Percentiles rank a stretch among this genome's conserved stretches.
Conservation (phyloP, 176 grass and related monocot genomes). For the Bolboschoenus planiculmis region DNA sequence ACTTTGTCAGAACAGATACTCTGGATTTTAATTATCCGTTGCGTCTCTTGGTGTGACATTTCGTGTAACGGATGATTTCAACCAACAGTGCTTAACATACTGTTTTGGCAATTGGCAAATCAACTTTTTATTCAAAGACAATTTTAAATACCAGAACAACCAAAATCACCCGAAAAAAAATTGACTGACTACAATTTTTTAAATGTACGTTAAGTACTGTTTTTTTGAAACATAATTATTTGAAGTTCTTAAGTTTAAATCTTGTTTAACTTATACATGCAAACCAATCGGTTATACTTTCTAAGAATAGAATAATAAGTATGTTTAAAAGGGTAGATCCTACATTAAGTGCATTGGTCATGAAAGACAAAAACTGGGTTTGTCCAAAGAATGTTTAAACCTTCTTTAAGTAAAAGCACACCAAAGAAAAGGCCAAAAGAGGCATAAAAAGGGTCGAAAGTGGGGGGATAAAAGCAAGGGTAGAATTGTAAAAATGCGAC, state of each 20-base stretch:
- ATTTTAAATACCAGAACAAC: not conserved
- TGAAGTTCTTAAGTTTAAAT: not conserved
- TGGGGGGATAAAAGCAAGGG: constrained; percentile 37
- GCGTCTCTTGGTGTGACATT: not conserved
- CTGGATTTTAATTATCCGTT: not conserved
- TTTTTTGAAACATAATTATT: not conserved
- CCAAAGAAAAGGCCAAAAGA: constrained; percentile 46
- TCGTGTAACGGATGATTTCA: not conserved
- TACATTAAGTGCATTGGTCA: constrained; percentile 29
- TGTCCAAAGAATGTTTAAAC: constrained; percentile 59
- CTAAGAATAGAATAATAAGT: constrained; percentile 14
- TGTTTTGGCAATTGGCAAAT: not conserved
- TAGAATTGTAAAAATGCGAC: constrained; percentile 7
- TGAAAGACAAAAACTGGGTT: constrained; percentile 56
- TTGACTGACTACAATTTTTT: not conserved
- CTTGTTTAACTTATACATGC: not conserved
- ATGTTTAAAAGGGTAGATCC: constrained; percentile 23
- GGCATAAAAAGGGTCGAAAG: constrained; percentile 92
- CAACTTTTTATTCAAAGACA: not conserved
- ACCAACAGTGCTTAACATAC: not conserved
- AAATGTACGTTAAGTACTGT: not conserved
- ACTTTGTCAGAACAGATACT: constrained; percentile 14
- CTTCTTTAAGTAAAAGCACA: constrained; percentile 48
- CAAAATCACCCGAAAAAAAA: too few relatives aligned
- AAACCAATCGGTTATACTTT: not conserved